phyloP scores from a whole-genome alignment of 1,139 yeast genomes.

The Saccharomyces hybrid region DNA sequence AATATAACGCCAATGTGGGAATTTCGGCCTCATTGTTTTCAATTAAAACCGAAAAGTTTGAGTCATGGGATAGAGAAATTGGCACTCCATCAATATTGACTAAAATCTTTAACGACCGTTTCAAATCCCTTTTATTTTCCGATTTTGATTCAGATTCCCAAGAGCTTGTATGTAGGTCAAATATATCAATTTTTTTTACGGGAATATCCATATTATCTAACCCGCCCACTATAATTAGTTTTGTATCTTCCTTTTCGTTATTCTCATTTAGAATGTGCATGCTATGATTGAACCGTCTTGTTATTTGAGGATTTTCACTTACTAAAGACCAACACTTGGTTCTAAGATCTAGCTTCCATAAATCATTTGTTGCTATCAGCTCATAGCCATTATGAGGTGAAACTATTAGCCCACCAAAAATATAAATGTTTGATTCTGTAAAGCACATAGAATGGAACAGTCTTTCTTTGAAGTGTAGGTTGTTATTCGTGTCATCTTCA shows the following conservation, averaged over 20 bases:
- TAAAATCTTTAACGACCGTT: conserved; percentile 4
- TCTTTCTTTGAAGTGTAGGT: conserved; percentile 45
- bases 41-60: conserved; percentile 21
- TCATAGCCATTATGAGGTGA: conserved; percentile 30
- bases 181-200: conserved; percentile 42
- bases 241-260: conserved; percentile 45
- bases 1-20: conserved; percentile 23
- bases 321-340: conserved; percentile 46
- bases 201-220: conserved; percentile 39
- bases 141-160: conserved; percentile 36
- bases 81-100: conserved; percentile 19
- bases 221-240: conserved; percentile 60
- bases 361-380: conserved; percentile 49
- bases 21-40: conserved; percentile 24
- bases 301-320: conserved; percentile 36
- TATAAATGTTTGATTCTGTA: conserved; percentile 43
- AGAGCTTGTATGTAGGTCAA: conserved; percentile 43
- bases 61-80: conserved; percentile 15
- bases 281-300: conserved; percentile 46
- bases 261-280: conserved; percentile 39
- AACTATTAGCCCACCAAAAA: conserved; percentile 54
- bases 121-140: conserved; percentile 3
- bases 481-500: conserved; percentile 8
- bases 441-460: conserved; percentile 52
- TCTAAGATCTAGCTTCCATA: conserved; percentile 57